Percentiles rank a stretch among this genome's conserved stretches.
Evolutionary conservation across 805 yeast species (phyloP).

Genomic region (Ogataea henricii): DNA sequence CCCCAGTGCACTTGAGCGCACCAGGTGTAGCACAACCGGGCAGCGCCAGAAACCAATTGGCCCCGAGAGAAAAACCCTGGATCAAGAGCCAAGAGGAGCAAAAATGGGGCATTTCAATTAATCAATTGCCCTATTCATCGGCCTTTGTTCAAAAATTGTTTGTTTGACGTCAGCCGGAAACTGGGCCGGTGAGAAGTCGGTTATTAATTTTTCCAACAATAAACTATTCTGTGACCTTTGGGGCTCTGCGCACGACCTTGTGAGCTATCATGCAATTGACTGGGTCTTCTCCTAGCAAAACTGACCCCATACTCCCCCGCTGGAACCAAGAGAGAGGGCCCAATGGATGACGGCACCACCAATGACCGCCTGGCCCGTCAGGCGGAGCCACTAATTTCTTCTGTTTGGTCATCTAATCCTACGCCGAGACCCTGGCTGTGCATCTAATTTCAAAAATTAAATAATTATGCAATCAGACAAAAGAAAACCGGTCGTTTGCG

Average conservation of each 20-base stretch:
- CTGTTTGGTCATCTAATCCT: no score
- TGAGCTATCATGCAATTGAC: constrained; percentile 4
- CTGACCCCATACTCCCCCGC: neutral
- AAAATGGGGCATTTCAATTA: constrained; percentile 7
- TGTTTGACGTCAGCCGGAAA: constrained; percentile 5
- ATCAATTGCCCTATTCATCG: constrained; percentile 3
- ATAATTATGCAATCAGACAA: neutral
- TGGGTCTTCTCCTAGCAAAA: neutral
- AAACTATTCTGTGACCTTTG: constrained; percentile 2
- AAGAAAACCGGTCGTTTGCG: constrained; percentile 1
- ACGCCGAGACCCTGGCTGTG: neutral
- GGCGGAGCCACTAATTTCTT: no score
- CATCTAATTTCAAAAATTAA: neutral
- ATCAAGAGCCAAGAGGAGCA: neutral
- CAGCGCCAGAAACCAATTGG: neutral
- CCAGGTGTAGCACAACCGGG: no score
- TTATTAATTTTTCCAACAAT: constrained; percentile 2
- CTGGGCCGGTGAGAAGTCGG: neutral
- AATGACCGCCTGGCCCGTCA: no score
- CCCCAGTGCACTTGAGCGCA: no score
- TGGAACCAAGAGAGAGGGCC: no score
- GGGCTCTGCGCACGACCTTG: constrained; percentile 2
- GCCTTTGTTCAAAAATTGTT: constrained; percentile 2
- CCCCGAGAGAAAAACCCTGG: neutral
- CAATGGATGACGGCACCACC: no score